Conservation (phyloP, 768 basidiomycete species). For the Polyporus arcularius region DNA sequence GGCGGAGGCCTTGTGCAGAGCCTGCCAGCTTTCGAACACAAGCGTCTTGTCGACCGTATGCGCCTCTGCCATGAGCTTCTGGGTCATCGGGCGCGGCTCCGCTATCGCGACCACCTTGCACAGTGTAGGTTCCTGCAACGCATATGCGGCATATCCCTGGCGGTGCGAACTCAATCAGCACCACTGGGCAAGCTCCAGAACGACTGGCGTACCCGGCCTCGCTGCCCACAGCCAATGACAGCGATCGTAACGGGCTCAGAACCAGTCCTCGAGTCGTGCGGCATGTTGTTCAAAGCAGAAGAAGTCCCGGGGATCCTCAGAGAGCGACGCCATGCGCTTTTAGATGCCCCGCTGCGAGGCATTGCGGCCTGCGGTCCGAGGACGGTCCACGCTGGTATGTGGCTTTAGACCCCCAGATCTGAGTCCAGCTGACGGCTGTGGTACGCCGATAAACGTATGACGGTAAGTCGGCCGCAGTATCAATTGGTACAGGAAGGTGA, state of each 20-base stretch:
- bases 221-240: slow-evolving; percentile 81
- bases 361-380: slow-evolving; percentile 6
- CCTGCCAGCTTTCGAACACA: slow-evolving; percentile 71
- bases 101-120: slow-evolving; percentile 86
- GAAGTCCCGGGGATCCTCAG: slow-evolving; percentile 5
- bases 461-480: neutral
- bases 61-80: slow-evolving; percentile 51
- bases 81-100: slow-evolving; percentile 75
- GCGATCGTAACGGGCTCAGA: slow-evolving; percentile 63
- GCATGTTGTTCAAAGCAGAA: slow-evolving; percentile 21
- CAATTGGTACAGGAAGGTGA: neutral
- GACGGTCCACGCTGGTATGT: neutral
- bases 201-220: slow-evolving; percentile 61
- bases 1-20: slow-evolving; percentile 66
- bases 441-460: neutral
- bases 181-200: neutral
- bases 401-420: neutral
- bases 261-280: slow-evolving; percentile 16
- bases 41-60: slow-evolving; percentile 68
- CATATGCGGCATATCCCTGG: slow-evolving; percentile 67
- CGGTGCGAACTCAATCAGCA: neutral
- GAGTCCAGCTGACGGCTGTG: neutral
- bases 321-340: slow-evolving; percentile 22
- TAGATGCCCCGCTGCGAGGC: slow-evolving; percentile 17
- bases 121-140: slow-evolving; percentile 54